These are phyloP conservation scores for Lactarius sp. DNA, from an alignment of 768 basidiomycete genomes.

Conservation along the genomic window DNA sequence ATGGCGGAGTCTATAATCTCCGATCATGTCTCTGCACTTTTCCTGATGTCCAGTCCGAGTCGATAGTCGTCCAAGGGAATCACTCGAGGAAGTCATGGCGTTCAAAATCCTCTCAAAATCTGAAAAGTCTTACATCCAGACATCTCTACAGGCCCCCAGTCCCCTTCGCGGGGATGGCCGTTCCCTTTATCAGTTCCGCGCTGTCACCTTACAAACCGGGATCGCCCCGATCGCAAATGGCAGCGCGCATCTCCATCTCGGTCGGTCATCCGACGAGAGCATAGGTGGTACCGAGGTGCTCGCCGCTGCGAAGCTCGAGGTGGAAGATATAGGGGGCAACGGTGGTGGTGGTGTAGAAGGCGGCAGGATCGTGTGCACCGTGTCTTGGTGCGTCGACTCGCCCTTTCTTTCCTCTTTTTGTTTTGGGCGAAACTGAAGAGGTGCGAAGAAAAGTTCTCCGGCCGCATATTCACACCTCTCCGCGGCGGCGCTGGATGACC, in stretches of 20 bases:
- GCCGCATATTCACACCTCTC: constrained; percentile 72
- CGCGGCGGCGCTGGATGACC: constrained; percentile 61
- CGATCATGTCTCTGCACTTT: too few relatives aligned
- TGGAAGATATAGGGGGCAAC: constrained; percentile 51
- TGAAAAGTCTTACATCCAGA: constrained; percentile 70
- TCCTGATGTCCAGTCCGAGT: too few relatives aligned
- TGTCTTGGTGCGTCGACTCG: constrained; percentile 62
- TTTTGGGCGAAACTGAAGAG: constrained; percentile 23
- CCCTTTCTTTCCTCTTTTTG: not conserved
- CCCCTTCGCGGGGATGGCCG: constrained; percentile 80
- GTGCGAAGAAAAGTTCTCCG: constrained; percentile 59
- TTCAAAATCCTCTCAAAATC: constrained; percentile 56
- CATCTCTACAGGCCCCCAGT: constrained; percentile 52
- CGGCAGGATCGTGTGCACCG: constrained; percentile 60
- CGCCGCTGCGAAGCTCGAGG: constrained; percentile 76
- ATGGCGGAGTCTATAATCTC: too few relatives aligned
- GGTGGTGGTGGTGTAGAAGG: constrained; percentile 47
- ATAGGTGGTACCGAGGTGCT: constrained; percentile 73
- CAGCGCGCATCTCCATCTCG: constrained; percentile 72
- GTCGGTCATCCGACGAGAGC: constrained; percentile 47
- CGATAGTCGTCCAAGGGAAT: too few relatives aligned
- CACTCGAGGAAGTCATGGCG: constrained; percentile 26
- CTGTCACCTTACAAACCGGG: constrained; percentile 70
- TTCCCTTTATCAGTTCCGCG: constrained; percentile 56
- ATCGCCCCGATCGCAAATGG: constrained; percentile 80